These are phyloP conservation scores for Botrytis squamosa DNA, from an alignment of 2,329 filamentous ascomycete genomes.

Conservation along the genomic window DNA sequence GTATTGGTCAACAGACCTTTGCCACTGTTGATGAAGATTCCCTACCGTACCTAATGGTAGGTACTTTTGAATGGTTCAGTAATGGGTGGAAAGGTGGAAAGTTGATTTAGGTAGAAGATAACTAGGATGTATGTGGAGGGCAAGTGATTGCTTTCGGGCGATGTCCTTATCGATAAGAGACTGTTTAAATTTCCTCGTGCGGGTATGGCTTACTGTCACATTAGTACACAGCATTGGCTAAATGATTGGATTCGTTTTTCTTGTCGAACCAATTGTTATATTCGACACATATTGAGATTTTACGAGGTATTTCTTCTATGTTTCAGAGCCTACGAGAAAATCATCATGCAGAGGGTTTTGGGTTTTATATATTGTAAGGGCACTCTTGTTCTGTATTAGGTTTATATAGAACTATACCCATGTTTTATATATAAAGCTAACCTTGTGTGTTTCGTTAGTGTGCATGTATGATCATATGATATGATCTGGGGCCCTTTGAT, in stretches of 20 bases:
- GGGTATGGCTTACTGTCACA: neutral
- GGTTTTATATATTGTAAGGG: neutral
- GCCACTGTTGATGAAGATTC: neutral
- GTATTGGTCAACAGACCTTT: neutral
- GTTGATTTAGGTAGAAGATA: slow-evolving; percentile 14
- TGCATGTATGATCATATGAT: neutral
- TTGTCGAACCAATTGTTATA: neutral
- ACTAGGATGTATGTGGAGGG: neutral
- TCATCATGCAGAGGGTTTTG: neutral
- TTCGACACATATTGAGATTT: neutral
- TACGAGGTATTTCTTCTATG: neutral
- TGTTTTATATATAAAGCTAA: neutral
- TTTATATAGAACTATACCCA: neutral
- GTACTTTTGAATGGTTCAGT: slow-evolving; percentile 9
- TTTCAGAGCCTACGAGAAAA: neutral
- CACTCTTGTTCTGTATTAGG: neutral
- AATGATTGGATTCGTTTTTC: neutral
- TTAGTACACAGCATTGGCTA: neutral
- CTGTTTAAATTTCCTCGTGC: neutral
- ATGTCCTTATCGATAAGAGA: slow-evolving; percentile 21
- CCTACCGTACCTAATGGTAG: neutral
- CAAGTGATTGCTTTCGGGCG: neutral
- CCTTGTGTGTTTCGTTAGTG: neutral
- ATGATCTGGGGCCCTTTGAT: neutral
- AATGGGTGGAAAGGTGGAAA: neutral